Evolutionary conservation across 208 protist genomes (phyloP).

Genomic region (Leishmania tropica): DNA sequence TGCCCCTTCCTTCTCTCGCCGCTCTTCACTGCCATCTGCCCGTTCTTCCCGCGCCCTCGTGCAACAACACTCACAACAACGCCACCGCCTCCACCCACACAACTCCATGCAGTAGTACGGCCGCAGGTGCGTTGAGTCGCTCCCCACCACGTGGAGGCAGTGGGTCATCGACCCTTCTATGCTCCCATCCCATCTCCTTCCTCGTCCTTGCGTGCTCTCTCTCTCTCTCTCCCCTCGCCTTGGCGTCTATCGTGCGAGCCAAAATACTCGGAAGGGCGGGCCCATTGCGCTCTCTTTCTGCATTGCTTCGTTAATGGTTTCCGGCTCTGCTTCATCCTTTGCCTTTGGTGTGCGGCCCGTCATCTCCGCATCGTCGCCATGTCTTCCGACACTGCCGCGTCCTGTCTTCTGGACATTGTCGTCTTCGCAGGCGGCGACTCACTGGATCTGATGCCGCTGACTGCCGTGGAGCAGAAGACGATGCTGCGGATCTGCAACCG

Average conservation of each 20-base stretch:
- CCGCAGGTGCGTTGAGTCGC: background rate
- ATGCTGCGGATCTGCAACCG: conserved; percentile 79
- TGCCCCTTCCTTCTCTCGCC: background rate
- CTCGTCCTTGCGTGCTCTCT: background rate
- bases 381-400: conserved; percentile 28
- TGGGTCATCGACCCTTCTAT: background rate
- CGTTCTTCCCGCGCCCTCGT: background rate
- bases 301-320: background rate
- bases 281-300: background rate
- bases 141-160: background rate
- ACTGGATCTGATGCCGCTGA: conserved; percentile 54
- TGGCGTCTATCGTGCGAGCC: background rate
- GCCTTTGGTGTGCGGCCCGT: background rate
- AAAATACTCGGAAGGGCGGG: background rate
- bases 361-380: conserved; percentile 4
- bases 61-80: background rate
- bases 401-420: conserved; percentile 75
- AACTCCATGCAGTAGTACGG: background rate
- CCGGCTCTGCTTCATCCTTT: background rate
- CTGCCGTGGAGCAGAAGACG: conserved; percentile 59
- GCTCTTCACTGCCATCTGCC: background rate
- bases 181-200: background rate
- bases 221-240: background rate
- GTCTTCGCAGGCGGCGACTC: conserved; percentile 79
- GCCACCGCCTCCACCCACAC: background rate